These are phyloP conservation scores for Hypsizygus marmoreus DNA, from an alignment of 768 basidiomycete species.

Conservation along the genomic window DNA sequence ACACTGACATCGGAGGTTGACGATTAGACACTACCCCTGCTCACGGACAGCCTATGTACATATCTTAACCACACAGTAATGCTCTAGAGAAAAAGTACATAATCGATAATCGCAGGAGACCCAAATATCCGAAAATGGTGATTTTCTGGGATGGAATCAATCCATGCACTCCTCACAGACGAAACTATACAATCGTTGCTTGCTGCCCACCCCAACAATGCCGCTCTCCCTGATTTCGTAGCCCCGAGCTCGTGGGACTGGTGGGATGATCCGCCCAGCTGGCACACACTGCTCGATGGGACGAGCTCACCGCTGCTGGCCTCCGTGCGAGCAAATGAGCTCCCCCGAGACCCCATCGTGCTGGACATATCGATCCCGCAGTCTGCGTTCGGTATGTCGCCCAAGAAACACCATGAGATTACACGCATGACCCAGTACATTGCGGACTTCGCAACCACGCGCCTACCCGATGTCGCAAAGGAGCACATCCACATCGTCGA, in stretches of 20 bases:
- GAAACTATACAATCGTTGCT: conserved; percentile 34
- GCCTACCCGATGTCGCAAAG: too few relatives aligned
- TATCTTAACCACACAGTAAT: too few relatives aligned
- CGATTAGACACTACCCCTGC: conserved; percentile 48
- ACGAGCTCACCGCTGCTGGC: conserved; percentile 13
- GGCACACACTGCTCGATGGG: conserved; percentile 21
- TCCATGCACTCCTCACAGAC: conserved; percentile 9
- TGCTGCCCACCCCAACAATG: conserved; percentile 51
- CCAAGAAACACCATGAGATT: conserved; percentile 78
- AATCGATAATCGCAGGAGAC: too few relatives aligned
- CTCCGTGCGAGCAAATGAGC: conserved; percentile 23
- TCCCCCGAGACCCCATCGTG: conserved; percentile 24
- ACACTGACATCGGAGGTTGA: conserved; percentile 61
- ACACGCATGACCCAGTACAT: conserved; percentile 61
- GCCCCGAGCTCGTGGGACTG: conserved; percentile 24
- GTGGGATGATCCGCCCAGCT: conserved; percentile 39
- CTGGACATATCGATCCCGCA: conserved; percentile 17
- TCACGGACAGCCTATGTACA: too few relatives aligned
- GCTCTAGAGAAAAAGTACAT: too few relatives aligned
- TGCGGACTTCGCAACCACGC: too few relatives aligned
- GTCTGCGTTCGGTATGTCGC: conserved; percentile 57
- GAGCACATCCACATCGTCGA: too few relatives aligned
- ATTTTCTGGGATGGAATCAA: too few relatives aligned
- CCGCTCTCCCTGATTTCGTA: conserved; percentile 21
- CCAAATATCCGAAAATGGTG: too few relatives aligned